Evolutionary conservation across 345 rosid species (phyloP), one percentile per base, ranked within the genome.

Genomic region (Brassica rapa): DNA sequence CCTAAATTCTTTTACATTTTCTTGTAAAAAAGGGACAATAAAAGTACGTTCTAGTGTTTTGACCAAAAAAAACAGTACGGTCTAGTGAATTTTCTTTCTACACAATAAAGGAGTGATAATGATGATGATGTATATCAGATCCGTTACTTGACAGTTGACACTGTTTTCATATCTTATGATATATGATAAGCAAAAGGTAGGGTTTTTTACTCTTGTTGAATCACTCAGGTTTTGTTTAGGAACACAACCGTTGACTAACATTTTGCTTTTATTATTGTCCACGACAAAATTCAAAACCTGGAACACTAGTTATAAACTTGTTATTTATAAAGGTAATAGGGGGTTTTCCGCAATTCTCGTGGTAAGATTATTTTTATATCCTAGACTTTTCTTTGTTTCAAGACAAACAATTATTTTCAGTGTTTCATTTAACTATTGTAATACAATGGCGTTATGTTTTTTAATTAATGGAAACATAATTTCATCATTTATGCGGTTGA

Each of bases 21-120:
- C 43, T 68, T 25, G 69, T 46, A 60, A 60, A 24, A 57, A 6
- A 46, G 49, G 63, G 43, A 72, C 6, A 32, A n/a, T 30, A 62
- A 62, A 27, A 62, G 16, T 62, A 29, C 37, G 19, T 10, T 61
- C 5, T 56, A 21, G 62, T 51, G 56, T 27, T 27, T 27, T 27
- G 30, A 27, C 30, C 30, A 4, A 27, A 27, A 27, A 27, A 27
- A 27, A 27, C 3, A 62, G 16, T 62, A 29, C 11, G 19, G 19
- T 61, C 5, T 56, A 21, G 62, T 51, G 56, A n/a, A 51, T 51
- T 51, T 51, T 51, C 56, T 51, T 41, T 51, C 21, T 51, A 51
- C 16, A 51, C 8, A 46, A 14, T 11, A 14, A 46, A 46, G 16
- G 15, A 46, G 6, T 46, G 55, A 46, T 12, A 46, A 12, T 46